Percentiles rank a stretch among this genome's conserved stretches.
phyloP scores from a whole-genome alignment of 2,329 filamentous ascomycete species.

The Pleoardoris graminearum region DNA sequence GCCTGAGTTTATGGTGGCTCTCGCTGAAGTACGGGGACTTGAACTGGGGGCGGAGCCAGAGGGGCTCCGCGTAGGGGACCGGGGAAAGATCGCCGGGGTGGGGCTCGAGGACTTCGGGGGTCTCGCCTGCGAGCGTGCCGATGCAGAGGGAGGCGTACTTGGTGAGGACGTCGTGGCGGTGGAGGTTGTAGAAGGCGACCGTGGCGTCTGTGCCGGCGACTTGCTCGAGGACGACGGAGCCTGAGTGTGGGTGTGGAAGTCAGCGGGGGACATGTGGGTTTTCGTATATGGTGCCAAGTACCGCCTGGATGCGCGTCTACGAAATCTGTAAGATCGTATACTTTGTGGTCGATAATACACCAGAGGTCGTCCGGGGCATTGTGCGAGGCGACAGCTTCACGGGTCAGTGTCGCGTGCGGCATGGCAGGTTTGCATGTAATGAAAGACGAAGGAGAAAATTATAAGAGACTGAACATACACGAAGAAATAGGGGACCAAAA shows the following conservation, averaged over 20 bases:
- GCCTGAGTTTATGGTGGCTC: slow-evolving; percentile 69
- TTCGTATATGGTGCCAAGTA: not conserved
- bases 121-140: slow-evolving; percentile 75
- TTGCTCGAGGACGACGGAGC: slow-evolving; percentile 76
- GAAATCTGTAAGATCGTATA: slow-evolving; percentile 87
- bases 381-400: slow-evolving; percentile 71
- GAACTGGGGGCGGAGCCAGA: slow-evolving; percentile 79
- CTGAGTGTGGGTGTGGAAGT: slow-evolving; percentile 39
- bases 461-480: not conserved
- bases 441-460: not conserved
- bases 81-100: slow-evolving; percentile 71
- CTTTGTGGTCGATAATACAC: slow-evolving; percentile 83
- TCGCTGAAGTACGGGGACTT: slow-evolving; percentile 81
- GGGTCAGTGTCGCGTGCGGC: slow-evolving; percentile 47
- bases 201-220: slow-evolving; percentile 83
- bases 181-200: slow-evolving; percentile 85
- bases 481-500: not conserved
- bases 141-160: slow-evolving; percentile 77
- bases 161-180: slow-evolving; percentile 83
- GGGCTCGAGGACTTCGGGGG: slow-evolving; percentile 70
- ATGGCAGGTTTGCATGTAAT: too few relatives aligned
- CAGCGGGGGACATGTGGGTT: not conserved
- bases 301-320: slow-evolving; percentile 77
- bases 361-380: slow-evolving; percentile 75
- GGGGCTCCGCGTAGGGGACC: slow-evolving; percentile 82